A percentile compares a stretch with the other conserved stretches of the same genome.
These are phyloP conservation scores for Arbutus unedo DNA, from an alignment of 148 eudicot genomes.

Conservation along the genomic window DNA sequence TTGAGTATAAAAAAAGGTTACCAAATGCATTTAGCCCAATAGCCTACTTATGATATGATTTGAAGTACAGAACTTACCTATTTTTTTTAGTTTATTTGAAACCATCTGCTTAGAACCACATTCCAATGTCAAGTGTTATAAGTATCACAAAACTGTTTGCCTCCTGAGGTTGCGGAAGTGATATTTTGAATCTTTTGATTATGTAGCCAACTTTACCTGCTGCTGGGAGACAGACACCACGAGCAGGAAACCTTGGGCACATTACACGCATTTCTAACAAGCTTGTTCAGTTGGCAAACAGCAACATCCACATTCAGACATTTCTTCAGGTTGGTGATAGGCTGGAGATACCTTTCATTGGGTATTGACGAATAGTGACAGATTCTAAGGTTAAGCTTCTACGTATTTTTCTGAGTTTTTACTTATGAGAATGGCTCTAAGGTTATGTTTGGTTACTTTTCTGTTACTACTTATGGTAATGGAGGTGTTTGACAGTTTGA, in stretches of 20 bases:
- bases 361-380: neutral
- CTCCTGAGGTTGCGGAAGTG: neutral
- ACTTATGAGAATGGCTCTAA: slow-evolving; percentile 3
- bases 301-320: slow-evolving; percentile 48
- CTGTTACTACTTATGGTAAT: neutral
- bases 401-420: neutral
- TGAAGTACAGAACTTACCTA: neutral
- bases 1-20: neutral
- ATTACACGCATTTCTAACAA: slow-evolving; percentile 83
- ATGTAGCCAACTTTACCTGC: slow-evolving; percentile 82
- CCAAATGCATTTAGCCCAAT: neutral
- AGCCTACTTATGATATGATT: neutral
- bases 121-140: no score
- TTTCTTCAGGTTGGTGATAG: slow-evolving; percentile 63
- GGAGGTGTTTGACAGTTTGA: no score
- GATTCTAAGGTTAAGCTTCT: slow-evolving; percentile 6
- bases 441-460: neutral
- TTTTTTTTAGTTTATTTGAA: neutral
- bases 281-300: slow-evolving; percentile 69
- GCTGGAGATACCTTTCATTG: neutral
- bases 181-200: slow-evolving; percentile 10
- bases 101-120: slow-evolving; percentile 4
- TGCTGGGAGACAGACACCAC: slow-evolving; percentile 60
- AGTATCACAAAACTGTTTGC: neutral
- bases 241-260: slow-evolving; percentile 84